Percentiles rank a stretch among this genome's conserved stretches.
Evolutionary conservation across 106 monocot genomes (phyloP).

Genomic region (Phalaenopsis equestris): DNA sequence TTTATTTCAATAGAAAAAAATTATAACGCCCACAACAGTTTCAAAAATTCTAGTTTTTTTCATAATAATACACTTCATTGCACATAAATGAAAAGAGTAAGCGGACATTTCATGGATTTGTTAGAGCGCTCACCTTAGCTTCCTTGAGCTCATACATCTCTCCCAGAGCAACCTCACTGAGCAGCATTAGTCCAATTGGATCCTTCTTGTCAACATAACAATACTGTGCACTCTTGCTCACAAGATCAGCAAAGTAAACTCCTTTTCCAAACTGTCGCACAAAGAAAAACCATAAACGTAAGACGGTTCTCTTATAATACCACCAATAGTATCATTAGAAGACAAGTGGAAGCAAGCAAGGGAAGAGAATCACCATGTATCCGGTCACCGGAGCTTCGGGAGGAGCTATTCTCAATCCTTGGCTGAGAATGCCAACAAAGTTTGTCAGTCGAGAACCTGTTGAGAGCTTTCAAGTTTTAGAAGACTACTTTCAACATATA

Average conservation of each 20-base stretch:
- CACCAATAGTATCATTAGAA: neutral
- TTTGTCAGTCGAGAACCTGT: slow-evolving; percentile 94
- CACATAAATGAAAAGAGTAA: neutral
- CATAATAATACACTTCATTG: neutral
- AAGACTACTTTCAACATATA: neutral
- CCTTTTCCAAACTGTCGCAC: slow-evolving; percentile 88
- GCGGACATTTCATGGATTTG: neutral
- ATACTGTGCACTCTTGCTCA: slow-evolving; percentile 98
- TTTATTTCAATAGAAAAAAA: too few species aligned
- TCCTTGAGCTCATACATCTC: slow-evolving; percentile 85
- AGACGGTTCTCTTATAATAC: neutral
- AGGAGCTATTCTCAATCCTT: slow-evolving; percentile 93
- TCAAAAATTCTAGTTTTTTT: too few species aligned
- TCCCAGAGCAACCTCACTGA: slow-evolving; percentile 98
- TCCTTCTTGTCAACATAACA: slow-evolving; percentile 84
- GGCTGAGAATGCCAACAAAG: slow-evolving; percentile 95
- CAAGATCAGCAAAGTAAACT: slow-evolving; percentile 90
- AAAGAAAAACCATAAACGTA: neutral
- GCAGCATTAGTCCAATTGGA: slow-evolving; percentile 85
- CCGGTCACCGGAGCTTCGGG: slow-evolving; percentile 96
- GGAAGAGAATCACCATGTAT: slow-evolving; percentile 71
- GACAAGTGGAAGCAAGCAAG: slow-evolving; percentile 11
- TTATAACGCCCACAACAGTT: too few species aligned
- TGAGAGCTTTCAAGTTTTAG: neutral
- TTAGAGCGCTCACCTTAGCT: slow-evolving; percentile 47